Evolutionary conservation across 495 filamentous ascomycete species (phyloP).

Genomic region (Hypoxylon fragiforme): DNA sequence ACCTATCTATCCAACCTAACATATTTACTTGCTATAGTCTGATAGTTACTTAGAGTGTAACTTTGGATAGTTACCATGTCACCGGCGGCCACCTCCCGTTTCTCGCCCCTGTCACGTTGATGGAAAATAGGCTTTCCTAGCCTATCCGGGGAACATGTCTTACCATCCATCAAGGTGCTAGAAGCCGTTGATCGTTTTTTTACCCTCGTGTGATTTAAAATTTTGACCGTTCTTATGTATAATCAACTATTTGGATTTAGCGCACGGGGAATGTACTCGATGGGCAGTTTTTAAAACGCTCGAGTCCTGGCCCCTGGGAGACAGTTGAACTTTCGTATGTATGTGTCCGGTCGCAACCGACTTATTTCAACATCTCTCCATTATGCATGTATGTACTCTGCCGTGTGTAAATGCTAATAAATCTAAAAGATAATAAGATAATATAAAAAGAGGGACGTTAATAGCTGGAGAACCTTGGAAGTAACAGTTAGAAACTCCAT

Average conservation of each 20-base stretch:
- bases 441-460: constrained; percentile 1
- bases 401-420: too few relatives aligned
- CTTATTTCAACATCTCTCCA: too few relatives aligned
- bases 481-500: too few relatives aligned
- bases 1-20: too few relatives aligned
- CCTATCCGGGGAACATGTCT: constrained; percentile 28
- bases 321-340: constrained; percentile 15
- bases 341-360: constrained; percentile 20
- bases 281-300: neutral
- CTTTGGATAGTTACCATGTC: neutral
- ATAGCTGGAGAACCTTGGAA: too few relatives aligned
- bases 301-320: neutral
- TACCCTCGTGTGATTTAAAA: constrained; percentile 11
- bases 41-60: too few relatives aligned
- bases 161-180: constrained; percentile 21
- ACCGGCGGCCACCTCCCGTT: constrained; percentile 3
- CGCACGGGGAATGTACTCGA: neutral
- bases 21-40: too few relatives aligned
- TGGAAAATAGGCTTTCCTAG: constrained; percentile 32
- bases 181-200: constrained; percentile 17
- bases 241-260: constrained; percentile 1
- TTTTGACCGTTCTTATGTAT: constrained; percentile 10
- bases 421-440: neutral
- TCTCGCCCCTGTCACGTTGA: constrained; percentile 9
- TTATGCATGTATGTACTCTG: too few relatives aligned